These are phyloP conservation scores for Penicillium sp. DNA, from an alignment of 2,329 filamentous ascomycete genomes.

Conservation along the genomic window DNA sequence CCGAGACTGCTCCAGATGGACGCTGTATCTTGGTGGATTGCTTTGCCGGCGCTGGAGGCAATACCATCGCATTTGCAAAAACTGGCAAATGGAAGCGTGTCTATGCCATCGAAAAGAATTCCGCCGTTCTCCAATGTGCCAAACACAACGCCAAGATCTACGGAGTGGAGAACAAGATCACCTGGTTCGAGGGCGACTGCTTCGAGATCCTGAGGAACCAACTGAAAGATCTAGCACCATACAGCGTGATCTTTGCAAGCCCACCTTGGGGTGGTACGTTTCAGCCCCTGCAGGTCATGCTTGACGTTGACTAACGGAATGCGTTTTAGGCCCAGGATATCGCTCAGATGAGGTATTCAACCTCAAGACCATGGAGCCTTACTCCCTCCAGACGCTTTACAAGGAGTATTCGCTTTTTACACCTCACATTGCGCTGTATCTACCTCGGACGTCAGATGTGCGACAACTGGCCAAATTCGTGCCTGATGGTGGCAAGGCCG, in stretches of 20 bases:
- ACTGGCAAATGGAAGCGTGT: slow-evolving; percentile 78
- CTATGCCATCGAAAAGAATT: slow-evolving; percentile 85
- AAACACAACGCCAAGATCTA: slow-evolving; percentile 90
- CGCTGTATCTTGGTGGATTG: slow-evolving; percentile 77
- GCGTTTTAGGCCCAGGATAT: slow-evolving; percentile 61
- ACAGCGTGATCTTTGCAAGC: slow-evolving; percentile 68
- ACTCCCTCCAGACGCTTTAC: slow-evolving; percentile 67
- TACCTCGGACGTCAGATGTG: slow-evolving; percentile 83
- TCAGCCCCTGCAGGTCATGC: not conserved
- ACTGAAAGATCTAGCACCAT: slow-evolving; percentile 50
- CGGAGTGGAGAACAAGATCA: slow-evolving; percentile 74
- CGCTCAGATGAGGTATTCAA: slow-evolving; percentile 73
- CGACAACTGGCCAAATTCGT: slow-evolving; percentile 68
- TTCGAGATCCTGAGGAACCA: slow-evolving; percentile 68
- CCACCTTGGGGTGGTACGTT: slow-evolving; percentile 71
- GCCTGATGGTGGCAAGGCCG: slow-evolving; percentile 58
- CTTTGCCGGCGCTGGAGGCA: slow-evolving; percentile 90
- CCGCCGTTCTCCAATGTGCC: slow-evolving; percentile 79
- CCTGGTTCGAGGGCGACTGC: slow-evolving; percentile 84
- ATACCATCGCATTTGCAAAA: slow-evolving; percentile 89
- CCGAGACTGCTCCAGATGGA: slow-evolving; percentile 53
- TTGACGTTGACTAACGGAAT: slow-evolving; percentile 4
- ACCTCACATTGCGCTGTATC: slow-evolving; percentile 68
- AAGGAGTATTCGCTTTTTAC: slow-evolving; percentile 58
- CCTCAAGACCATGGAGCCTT: slow-evolving; percentile 83